Percentiles rank a stretch among this genome's conserved stretches.
Evolutionary conservation across 2,329 filamentous ascomycete species (phyloP).

Genomic region (Paecilomyces niveus): DNA sequence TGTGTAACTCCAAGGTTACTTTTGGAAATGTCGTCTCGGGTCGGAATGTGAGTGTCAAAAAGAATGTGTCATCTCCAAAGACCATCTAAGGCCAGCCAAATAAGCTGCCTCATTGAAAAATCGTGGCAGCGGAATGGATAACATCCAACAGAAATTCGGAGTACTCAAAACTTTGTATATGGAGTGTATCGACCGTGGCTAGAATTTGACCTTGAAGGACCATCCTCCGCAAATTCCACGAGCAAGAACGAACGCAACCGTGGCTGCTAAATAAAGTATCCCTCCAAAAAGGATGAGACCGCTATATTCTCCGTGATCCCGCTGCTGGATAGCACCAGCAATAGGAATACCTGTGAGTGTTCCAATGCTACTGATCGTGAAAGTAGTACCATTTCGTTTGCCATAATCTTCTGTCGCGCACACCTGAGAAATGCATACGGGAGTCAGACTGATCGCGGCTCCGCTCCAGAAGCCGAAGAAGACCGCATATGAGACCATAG

Average conservation of each 20-base stretch:
- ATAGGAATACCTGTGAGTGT: conserved; percentile 16
- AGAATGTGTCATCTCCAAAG: no score
- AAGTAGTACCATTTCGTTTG: conserved; percentile 28
- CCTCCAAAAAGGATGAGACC: conserved; percentile 12
- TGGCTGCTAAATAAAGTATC: conserved; percentile 20
- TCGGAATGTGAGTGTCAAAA: no score
- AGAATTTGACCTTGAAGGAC: neutral
- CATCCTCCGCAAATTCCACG: neutral
- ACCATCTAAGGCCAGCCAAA: no score
- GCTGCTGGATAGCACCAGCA: conserved; percentile 14
- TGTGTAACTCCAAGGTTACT: no score
- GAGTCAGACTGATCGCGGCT: conserved; percentile 29
- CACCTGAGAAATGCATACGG: conserved; percentile 41
- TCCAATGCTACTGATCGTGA: conserved; percentile 18
- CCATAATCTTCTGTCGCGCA: conserved; percentile 37
- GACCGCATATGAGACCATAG: conserved; percentile 16
- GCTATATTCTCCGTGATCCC: conserved; percentile 8
- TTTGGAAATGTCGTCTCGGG: no score
- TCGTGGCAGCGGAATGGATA: no score
- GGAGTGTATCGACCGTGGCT: neutral
- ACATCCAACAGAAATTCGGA: no score
- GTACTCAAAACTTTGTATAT: no score
- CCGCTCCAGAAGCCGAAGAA: conserved; percentile 32
- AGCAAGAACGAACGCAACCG: conserved; percentile 1
- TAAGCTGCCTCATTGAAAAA: no score